phyloP scores from a whole-genome alignment of 768 basidiomycete species.

The Boletus tylopilopsis region DNA sequence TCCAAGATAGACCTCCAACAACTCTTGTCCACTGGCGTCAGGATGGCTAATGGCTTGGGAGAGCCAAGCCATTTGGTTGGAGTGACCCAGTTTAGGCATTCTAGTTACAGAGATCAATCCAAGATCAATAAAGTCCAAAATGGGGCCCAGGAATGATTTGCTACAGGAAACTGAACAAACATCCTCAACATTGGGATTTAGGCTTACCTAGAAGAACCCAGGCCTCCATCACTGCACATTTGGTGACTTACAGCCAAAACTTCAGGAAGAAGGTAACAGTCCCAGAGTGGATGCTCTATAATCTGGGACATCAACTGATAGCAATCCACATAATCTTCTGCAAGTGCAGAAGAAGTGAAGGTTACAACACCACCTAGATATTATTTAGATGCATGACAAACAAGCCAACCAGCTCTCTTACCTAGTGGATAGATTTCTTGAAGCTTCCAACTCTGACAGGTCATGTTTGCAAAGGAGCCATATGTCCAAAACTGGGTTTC shows the following conservation, averaged over 20 bases:
- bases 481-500: slow-evolving; percentile 63
- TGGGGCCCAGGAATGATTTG: slow-evolving; percentile 16
- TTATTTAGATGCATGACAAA: neutral
- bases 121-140: slow-evolving; percentile 39
- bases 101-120: slow-evolving; percentile 53
- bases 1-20: slow-evolving; percentile 40
- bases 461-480: slow-evolving; percentile 55
- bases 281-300: slow-evolving; percentile 62
- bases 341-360: slow-evolving; percentile 60
- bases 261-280: slow-evolving; percentile 61
- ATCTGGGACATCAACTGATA: slow-evolving; percentile 48
- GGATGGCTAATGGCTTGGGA: slow-evolving; percentile 18
- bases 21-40: slow-evolving; percentile 29
- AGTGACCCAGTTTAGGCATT: slow-evolving; percentile 41
- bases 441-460: slow-evolving; percentile 55
- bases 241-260: slow-evolving; percentile 47
- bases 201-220: slow-evolving; percentile 8
- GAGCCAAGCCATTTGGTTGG: slow-evolving; percentile 21
- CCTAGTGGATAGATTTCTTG: slow-evolving; percentile 67
- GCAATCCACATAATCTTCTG: slow-evolving; percentile 48
- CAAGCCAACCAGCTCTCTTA: slow-evolving; percentile 28
- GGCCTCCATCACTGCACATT: slow-evolving; percentile 5
- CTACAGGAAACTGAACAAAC: neutral
- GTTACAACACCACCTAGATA: slow-evolving; percentile 66
- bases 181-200: neutral